Evolutionary conservation across 768 basidiomycete genomes (phyloP).

Genomic region (Serendipita sp.): DNA sequence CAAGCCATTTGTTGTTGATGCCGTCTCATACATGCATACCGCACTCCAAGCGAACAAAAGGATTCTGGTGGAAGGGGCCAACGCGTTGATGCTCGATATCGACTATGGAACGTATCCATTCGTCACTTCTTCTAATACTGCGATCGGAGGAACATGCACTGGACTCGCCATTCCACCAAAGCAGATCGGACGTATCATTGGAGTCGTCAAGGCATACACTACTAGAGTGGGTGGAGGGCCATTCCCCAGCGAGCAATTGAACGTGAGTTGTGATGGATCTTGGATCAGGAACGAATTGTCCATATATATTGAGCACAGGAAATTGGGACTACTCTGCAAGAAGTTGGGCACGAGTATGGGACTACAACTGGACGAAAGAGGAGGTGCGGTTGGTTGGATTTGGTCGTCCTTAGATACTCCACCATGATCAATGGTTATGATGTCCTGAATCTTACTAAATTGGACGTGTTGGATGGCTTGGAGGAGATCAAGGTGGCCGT

Average conservation of each 20-base stretch:
- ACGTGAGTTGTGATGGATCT: constrained; percentile 33
- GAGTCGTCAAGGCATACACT: constrained; percentile 96
- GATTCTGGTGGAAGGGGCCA: constrained; percentile 91
- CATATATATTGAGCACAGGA: constrained; percentile 30
- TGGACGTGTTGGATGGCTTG: constrained; percentile 79
- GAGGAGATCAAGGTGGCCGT: constrained; percentile 78
- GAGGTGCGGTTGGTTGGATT: constrained; percentile 94
- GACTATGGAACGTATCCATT: constrained; percentile 98
- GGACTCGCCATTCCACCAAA: constrained; percentile 94
- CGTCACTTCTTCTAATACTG: constrained; percentile 88
- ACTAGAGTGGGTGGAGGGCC: constrained; percentile 98
- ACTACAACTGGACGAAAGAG: constrained; percentile 84
- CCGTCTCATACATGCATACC: constrained; percentile 67
- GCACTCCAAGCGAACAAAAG: constrained; percentile 61
- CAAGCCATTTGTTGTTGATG: constrained; percentile 79
- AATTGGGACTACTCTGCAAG: constrained; percentile 75
- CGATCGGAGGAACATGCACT: constrained; percentile 91
- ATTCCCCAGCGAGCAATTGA: constrained; percentile 91
- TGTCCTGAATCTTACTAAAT: constrained; percentile 82
- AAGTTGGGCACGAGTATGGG: constrained; percentile 85
- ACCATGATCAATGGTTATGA: constrained; percentile 93
- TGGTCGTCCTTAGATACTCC: constrained; percentile 89
- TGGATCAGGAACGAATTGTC: not conserved
- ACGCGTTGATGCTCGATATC: constrained; percentile 95
- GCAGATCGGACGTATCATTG: constrained; percentile 70